A percentile compares a stretch with the other conserved stretches of the same genome.
These are phyloP conservation scores for Thuidium tamariscinum DNA, from an alignment of 225 moss, liverwort and hornwort species.

Conservation along the genomic window DNA sequence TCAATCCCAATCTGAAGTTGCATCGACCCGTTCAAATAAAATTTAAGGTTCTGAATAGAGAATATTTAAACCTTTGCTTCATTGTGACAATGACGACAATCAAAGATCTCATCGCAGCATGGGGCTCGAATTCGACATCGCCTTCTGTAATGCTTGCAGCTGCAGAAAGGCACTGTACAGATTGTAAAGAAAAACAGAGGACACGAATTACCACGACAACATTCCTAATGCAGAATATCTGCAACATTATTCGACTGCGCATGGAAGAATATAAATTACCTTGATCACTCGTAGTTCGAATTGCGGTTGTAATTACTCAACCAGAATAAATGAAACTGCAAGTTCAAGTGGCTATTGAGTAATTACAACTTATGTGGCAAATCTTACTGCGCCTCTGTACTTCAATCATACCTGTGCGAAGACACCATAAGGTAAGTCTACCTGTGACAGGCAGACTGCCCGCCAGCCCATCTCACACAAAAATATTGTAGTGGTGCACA, in stretches of 20 bases:
- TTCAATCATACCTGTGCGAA: background rate
- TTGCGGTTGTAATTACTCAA: background rate
- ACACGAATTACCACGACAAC: background rate
- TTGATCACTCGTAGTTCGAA: background rate
- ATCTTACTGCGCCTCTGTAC: background rate
- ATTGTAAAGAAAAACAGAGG: background rate
- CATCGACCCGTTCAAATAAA: background rate
- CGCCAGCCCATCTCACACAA: too few relatives aligned
- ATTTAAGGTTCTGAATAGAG: background rate
- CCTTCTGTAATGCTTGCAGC: conserved; percentile 75
- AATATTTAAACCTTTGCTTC: conserved; percentile 45
- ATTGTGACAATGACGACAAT: conserved; percentile 93
- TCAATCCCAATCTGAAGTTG: background rate
- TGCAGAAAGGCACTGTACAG: conserved; percentile 3
- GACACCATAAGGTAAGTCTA: background rate
- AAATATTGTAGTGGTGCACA: too few relatives aligned
- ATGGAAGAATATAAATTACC: background rate
- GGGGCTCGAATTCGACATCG: conserved; percentile 82
- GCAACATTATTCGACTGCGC: background rate
- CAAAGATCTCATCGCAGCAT: conserved; percentile 82
- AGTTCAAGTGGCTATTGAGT: too few relatives aligned
- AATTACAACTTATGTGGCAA: background rate
- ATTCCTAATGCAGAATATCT: background rate
- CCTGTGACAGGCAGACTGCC: too few relatives aligned
- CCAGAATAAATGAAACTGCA: too few relatives aligned